Evolutionary conservation across 768 basidiomycete genomes (phyloP).

Genomic region (Serpula lacrymans): DNA sequence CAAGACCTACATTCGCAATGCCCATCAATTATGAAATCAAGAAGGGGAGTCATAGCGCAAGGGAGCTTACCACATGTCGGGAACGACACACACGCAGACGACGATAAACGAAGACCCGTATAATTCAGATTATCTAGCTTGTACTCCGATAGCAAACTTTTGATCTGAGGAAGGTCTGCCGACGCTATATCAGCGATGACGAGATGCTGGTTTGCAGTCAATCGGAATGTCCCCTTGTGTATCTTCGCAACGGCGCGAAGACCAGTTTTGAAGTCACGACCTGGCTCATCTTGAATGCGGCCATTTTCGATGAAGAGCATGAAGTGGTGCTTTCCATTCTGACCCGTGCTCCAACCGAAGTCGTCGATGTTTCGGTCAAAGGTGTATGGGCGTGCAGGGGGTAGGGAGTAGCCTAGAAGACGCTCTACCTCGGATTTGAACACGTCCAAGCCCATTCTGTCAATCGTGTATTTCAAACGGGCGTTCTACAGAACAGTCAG

Average conservation of each 20-base stretch:
- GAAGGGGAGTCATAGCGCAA: not conserved
- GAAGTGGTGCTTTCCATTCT: constrained; percentile 88
- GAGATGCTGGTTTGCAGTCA: constrained; percentile 95
- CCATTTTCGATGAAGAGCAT: constrained; percentile 97
- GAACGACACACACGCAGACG: constrained; percentile 96
- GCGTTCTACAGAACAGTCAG: constrained; percentile 54
- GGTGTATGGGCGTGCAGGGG: constrained; percentile 67
- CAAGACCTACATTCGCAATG: constrained; percentile 44
- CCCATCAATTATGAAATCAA: constrained; percentile 5
- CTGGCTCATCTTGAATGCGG: constrained; percentile 92
- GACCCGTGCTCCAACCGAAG: constrained; percentile 88
- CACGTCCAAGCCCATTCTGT: constrained; percentile 84
- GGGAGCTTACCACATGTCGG: constrained; percentile 74
- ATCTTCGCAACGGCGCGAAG: constrained; percentile 89
- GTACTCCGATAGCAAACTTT: constrained; percentile 75
- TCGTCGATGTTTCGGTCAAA: constrained; percentile 93
- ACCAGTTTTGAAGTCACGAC: constrained; percentile 87
- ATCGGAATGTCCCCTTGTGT: constrained; percentile 90
- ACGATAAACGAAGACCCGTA: constrained; percentile 78
- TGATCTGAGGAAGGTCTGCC: constrained; percentile 74
- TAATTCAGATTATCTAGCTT: constrained; percentile 85
- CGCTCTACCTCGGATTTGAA: constrained; percentile 92
- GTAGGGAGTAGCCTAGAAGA: constrained; percentile 75
- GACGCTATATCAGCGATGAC: constrained; percentile 79
- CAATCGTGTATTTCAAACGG: constrained; percentile 94